A percentile compares a stretch with the other conserved stretches of the same genome.
Evolutionary conservation across 345 rosid species (phyloP).

Genomic region (Bretschneidera sinensis): DNA sequence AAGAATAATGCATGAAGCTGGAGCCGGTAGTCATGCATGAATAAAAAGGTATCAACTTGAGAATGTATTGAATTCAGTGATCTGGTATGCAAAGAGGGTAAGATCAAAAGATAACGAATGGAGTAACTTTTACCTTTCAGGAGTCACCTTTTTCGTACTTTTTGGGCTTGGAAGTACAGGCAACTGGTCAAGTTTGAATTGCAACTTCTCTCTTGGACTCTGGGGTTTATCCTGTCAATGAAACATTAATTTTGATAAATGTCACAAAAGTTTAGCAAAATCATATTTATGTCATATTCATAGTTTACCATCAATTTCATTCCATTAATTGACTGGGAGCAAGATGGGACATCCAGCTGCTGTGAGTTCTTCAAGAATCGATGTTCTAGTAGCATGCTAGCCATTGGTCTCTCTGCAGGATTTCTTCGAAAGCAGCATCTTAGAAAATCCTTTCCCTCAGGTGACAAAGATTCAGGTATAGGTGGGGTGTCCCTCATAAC

Average conservation of each 20-base stretch:
- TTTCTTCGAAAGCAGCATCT: conserved; percentile 72
- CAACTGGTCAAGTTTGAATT: conserved; percentile 39
- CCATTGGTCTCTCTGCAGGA: conserved; percentile 85
- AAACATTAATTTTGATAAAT: neutral
- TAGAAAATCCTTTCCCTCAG: conserved; percentile 87
- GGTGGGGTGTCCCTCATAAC: conserved; percentile 81
- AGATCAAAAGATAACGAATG: neutral
- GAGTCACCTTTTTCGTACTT: conserved; percentile 22
- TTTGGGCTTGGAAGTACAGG: conserved; percentile 18
- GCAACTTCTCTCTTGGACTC: conserved; percentile 34
- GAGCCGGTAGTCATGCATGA: conserved; percentile 25
- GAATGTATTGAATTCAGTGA: conserved; percentile 3
- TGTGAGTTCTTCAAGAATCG: conserved; percentile 48
- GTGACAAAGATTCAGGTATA: conserved; percentile 71
- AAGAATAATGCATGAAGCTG: conserved; percentile 46
- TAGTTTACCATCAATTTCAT: conserved; percentile 45
- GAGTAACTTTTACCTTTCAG: conserved; percentile 43
- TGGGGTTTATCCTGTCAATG: conserved; percentile 43
- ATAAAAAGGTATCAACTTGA: conserved; percentile 12
- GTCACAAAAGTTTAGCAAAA: conserved; percentile 4
- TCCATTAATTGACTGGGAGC: conserved; percentile 30
- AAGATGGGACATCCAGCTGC: conserved; percentile 34
- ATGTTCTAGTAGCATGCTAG: conserved; percentile 71
- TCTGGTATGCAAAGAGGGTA: neutral
- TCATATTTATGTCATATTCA: conserved; percentile 3